Base-by-base conservation (phyloP, 768 basidiomycete species). In the Termitomyces sp. region DNA sequence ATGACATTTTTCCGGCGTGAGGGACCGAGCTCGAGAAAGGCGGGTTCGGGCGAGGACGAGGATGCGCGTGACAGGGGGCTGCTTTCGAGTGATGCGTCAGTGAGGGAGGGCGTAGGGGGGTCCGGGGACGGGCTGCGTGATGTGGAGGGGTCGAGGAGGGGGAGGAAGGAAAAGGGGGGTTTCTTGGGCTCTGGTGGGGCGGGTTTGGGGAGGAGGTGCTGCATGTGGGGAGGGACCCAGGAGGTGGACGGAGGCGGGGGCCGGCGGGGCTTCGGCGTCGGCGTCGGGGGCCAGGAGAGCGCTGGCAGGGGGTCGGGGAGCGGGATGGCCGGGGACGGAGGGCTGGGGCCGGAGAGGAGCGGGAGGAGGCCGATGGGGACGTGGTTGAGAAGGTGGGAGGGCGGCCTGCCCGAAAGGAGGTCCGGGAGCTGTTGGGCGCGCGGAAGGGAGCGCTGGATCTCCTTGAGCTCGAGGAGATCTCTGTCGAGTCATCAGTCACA, bases 341-440 rank as follows among this genome's bases (percentile, higher is more conserved):
- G 53, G 56, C 35, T 62, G 51, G 14, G 63, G 37, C 25, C 68
- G 8, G 76, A 65, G 25, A 78, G 75, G 25, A 89, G 75, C 0
- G 86, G 87, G 2, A 89, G 65, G 0, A 89, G 75, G 3, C 78
- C 78, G 40, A 89, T 85, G 38, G 87, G 87, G 6, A 89, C 86
- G 12, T 75, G 73, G 32, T 77, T 73, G 45, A 81, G 75, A 60
- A 73, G 77, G 46, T 76, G 77, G 41, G 72, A 69, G 19, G 67
- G 71, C 12, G 68, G 75, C 35, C 68, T 72, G 40, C 76, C 78
- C 0, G 77, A 71, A 29, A 77, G 59, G 1, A 67, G 70, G 65
- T 80, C 81, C 3, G 68, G 66, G 0, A 73, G 77, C 69, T 83
- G 86, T 53, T 77, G 73, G 2, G 86, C 83, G 19, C 76, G 74